Evolutionary conservation across 2,329 filamentous ascomycete species (phyloP), one percentile per base, ranked within the genome.

Genomic region (Pestalotiopsis sp.): DNA sequence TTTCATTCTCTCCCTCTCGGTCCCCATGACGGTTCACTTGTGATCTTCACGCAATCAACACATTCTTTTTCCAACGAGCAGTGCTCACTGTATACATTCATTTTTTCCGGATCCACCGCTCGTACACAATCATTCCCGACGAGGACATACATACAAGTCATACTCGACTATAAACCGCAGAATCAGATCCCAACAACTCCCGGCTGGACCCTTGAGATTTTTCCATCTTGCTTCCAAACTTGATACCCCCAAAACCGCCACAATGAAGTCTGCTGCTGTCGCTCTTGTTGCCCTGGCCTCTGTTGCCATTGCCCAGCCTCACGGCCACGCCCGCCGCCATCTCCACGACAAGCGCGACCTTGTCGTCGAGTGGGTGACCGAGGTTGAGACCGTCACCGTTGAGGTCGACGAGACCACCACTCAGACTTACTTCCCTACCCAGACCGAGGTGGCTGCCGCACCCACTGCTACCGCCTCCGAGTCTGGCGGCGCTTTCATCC

Each of bases 311-410:
- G 87, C 87, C 71, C 84, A 88, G 77, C 87, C 87, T 69, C 83
- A 78, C 57, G 80, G 80, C 68, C 81, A 81, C 69, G 78, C 79
- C 70, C 81, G 82, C 70, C 75, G 70, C 64, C 75, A 78, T 68
- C 70, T 72, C 62, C 71, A 79, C 62, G 73, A 79, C 63, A 84
- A 84, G 77, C 81, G 82, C 64, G 82, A 76, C 23, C 68, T 86
- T 14, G 81, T 86, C 72, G 86, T 84, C 57, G 77, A 80, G 60
- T 81, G 78, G 78, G 80, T 78, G 20, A 82, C 80, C 7, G 83
- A 83, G 74, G 87, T 84, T 81, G 84, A 87, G 72, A 86, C 83
- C 6, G 82, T 85, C 73, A 82, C 81, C 3, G 83, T 88, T 70
- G 84, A 85, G 69, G 76, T 88, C 67, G 86, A 87, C 72, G 79